Evolutionary conservation across 73 alveolate genomes (phyloP), one percentile per base, ranked within the genome.

Genomic region (Durusdinium trenchii): DNA sequence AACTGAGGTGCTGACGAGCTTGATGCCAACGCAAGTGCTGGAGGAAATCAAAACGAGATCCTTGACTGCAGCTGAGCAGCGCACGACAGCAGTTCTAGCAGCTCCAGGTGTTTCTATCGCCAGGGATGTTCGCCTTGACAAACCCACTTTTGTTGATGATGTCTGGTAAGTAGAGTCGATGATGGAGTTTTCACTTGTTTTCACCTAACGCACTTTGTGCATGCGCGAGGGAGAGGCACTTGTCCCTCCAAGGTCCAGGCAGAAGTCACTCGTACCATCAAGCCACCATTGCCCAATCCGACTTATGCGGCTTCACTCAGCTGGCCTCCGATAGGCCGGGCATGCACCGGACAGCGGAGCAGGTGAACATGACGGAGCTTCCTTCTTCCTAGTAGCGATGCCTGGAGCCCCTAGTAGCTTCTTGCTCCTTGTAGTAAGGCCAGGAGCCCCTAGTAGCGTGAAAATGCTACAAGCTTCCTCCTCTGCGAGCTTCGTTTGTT

Each of bases 301-400:
- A 91, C 50, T 47, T 91, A 5, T 91, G 98, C 48, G 98, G 98
- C 57, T 91, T 91, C 98, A 91, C 98, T 28, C 86, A 91, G 89
- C 62, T 91, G 90, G 86, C 98, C 75, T 51, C 90, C 78, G 86
- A 71, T 45, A 91, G 71, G 98, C 46, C 91, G 40, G 86, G 86
- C n/a, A 64, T 54, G 64, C 64, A 54, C 64, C 28, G 64, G 64
- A 54, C n/a, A n/a, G 73, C 30, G 73, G 30, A 60, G 30, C 18
- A 32, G 73, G 73, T 60, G 73, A 60, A 60, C 18, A 60, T 16
- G 69, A 23, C 32, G 69, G 69, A 23, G 69, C 32, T 16, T 60
- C 3, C 30, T 60, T 60, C 30, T 2, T 60, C 3, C n/a, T 60
- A 23, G 73, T 60, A 23, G 73, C 18, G 73, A 23, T 60, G 73